Conservation (phyloP, 2,329 filamentous ascomycete species). For the Fusarium azukiicola region DNA sequence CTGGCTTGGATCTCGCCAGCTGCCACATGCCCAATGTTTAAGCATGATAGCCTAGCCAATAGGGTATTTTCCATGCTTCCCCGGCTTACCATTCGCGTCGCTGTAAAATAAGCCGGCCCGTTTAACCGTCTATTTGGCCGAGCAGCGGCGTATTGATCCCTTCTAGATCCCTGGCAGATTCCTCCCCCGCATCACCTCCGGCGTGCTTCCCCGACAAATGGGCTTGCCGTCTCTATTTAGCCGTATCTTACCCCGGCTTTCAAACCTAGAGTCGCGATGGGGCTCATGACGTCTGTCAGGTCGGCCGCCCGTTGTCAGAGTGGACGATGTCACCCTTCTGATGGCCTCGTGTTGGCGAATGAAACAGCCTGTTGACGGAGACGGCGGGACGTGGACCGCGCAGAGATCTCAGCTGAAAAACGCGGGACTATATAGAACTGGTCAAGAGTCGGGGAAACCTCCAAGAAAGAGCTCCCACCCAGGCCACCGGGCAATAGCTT, state of each 20-base stretch:
- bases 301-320: constrained; percentile 4
- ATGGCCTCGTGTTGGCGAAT: background rate
- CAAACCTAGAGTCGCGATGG: background rate
- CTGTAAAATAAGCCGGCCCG: constrained; percentile 42
- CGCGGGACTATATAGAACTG: constrained; percentile 1
- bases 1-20: constrained; percentile 6
- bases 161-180: constrained; percentile 14
- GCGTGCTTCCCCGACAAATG: constrained; percentile 34
- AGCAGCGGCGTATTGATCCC: constrained; percentile 35
- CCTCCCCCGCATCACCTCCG: constrained; percentile 20
- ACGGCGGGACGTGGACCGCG: constrained; percentile 2
- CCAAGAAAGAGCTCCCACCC: background rate
- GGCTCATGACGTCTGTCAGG: background rate
- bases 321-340: constrained; percentile 7
- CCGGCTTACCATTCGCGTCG: constrained; percentile 16
- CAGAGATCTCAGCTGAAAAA: background rate
- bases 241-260: background rate
- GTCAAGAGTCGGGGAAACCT: background rate
- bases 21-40: constrained; percentile 13
- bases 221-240: background rate
- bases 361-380: constrained; percentile 7
- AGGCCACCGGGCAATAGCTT: too few relatives aligned
- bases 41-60: constrained; percentile 15
- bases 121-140: constrained; percentile 43
- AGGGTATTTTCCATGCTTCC: background rate